A percentile compares a stretch with the other conserved stretches of the same genome.
Evolutionary conservation across 2,329 filamentous ascomycete species (phyloP).

Genomic region (Aspergillus tanneri): DNA sequence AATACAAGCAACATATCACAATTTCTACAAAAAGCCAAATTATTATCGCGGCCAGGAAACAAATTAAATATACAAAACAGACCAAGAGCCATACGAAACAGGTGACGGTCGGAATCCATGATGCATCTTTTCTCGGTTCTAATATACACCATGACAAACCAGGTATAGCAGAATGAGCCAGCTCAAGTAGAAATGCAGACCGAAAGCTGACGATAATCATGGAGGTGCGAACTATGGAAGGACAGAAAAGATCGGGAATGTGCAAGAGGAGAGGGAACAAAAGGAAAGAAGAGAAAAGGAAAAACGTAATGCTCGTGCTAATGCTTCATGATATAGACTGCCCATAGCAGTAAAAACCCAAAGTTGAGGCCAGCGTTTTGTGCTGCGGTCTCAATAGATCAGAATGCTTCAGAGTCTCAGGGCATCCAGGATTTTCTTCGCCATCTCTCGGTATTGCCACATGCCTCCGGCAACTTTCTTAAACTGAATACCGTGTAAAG

Average conservation of each 20-base stretch:
- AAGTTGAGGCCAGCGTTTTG: no score
- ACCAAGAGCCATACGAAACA: conserved; percentile 9
- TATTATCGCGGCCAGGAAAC: no score
- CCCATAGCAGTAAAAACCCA: conserved; percentile 11
- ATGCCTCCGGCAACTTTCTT: conserved; percentile 94
- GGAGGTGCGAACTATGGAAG: conserved; percentile 14
- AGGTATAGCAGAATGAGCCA: conserved; percentile 21
- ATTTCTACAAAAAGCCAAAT: no score
- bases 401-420: conserved; percentile 63
- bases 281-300: conserved; percentile 19
- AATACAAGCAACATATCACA: neutral
- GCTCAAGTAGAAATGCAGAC: conserved; percentile 21
- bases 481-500: conserved; percentile 93
- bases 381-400: conserved; percentile 15
- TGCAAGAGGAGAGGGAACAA: conserved; percentile 14
- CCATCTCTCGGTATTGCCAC: conserved; percentile 99
- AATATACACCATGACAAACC: conserved; percentile 31
- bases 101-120: conserved; percentile 13
- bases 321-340: conserved; percentile 28
- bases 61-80: conserved; percentile 21
- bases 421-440: conserved; percentile 87
- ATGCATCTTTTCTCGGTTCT: conserved; percentile 22
- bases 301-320: conserved; percentile 27
- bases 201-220: conserved; percentile 17
- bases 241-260: conserved; percentile 8